Evolutionary conservation across 2,329 filamentous ascomycete genomes (phyloP), one percentile per base, ranked within the genome.

Genomic region (Xylariaceae sp.): DNA sequence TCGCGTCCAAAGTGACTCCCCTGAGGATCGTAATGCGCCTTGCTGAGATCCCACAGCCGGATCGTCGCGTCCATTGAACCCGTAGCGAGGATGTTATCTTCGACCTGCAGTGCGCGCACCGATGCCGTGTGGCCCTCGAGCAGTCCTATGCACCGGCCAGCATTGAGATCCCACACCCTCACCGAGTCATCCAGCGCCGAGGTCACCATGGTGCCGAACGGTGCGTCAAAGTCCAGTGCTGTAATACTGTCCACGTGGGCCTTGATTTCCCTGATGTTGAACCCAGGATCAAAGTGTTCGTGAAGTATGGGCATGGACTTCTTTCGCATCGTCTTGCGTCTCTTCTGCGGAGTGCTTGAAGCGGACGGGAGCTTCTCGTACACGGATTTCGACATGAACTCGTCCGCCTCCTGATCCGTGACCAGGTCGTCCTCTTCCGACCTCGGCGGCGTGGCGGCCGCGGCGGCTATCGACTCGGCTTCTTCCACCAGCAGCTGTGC

Each of bases 301-400:
- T 98, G 92, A 36, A 96, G 67, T 36, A 96, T 84, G 6, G 90
- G 88, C 83, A 94, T 94, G 0, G 89, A 93, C 59, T 84, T 87
- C 41, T 82, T 75, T 36, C 81, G 72, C 40, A 73, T 71, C 24
- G 71, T 75, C 56, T 77, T 72, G 46, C 68, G 70, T 47, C 67
- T 70, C 52, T 67, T 71, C 6, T 69, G 56, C 1, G 72, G 65
- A 2, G 71, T 68, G 47, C 61, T 68, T 15, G 57, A 57, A 18
- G 63, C 54, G 8, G 64, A 61, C 1, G 89, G 86, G 7, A 98
- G 65, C 60, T 95, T 95, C 47, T 93, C 84, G 58, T 96, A 98
- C 47, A 98, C 86, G 10, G 89, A 95, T 58, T 95, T 87, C 3
- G 92, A 95, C 92, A 96, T 96, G 65, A 96, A 98, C 1, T 69